Conservation (phyloP, 257 asterid species). For the Primulina eburnea region DNA sequence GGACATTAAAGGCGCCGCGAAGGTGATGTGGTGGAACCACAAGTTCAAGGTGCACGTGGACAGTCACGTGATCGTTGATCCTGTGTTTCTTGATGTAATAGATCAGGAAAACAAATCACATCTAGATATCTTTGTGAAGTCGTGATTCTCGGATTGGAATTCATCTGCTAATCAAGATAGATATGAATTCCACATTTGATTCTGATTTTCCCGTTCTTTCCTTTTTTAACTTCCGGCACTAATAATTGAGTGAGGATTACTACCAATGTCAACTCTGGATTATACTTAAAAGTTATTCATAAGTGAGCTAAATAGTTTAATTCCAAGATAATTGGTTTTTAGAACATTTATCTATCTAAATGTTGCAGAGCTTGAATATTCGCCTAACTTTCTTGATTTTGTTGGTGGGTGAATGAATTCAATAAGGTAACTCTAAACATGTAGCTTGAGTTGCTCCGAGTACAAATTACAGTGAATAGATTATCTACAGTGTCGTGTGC, state of each 20-base stretch:
- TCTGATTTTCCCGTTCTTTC: not conserved
- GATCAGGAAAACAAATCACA: conserved; percentile 74
- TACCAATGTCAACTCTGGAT: too few species aligned
- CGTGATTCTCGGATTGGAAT: not conserved
- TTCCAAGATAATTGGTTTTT: conserved; percentile 81
- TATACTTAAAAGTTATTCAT: too few species aligned
- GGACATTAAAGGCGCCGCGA: conserved; percentile 73
- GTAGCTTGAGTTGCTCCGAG: conserved; percentile 83
- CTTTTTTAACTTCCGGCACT: too few species aligned
- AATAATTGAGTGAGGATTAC: not conserved
- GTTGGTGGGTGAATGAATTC: conserved; percentile 79
- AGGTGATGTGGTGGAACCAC: conserved; percentile 90
- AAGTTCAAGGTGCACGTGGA: conserved; percentile 80
- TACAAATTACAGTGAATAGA: conserved; percentile 57
- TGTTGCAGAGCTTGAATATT: too few species aligned
- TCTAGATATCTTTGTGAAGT: conserved; percentile 43
- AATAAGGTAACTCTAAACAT: too few species aligned
- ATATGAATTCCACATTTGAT: not conserved
- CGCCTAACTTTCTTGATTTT: conserved; percentile 34
- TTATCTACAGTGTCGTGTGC: conserved; percentile 24
- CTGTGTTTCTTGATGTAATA: conserved; percentile 76
- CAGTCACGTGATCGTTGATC: conserved; percentile 92
- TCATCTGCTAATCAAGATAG: not conserved
- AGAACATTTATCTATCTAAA: conserved; percentile 82
- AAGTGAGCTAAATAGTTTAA: conserved; percentile 76